A percentile compares a stretch with the other conserved stretches of the same genome.
Evolutionary conservation across 805 yeast genomes (phyloP).

Genomic region (Dipodascopsis uninucleata): DNA sequence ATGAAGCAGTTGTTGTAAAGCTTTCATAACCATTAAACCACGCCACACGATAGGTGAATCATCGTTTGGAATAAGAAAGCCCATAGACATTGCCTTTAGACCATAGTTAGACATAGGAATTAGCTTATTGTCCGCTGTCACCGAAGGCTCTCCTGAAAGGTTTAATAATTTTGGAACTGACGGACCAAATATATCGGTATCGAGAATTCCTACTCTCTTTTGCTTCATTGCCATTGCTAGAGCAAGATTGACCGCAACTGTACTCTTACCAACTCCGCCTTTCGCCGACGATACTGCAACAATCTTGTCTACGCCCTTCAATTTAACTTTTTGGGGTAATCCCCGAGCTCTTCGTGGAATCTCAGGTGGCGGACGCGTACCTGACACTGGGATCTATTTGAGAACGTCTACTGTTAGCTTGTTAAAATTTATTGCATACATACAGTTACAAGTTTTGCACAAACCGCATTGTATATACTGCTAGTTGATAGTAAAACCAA

Average conservation of each 20-base stretch:
- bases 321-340: conserved; percentile 51
- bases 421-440: too few species aligned
- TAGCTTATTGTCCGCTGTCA: conserved; percentile 46
- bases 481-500: too few species aligned
- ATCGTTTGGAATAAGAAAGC: conserved; percentile 63
- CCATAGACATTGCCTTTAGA: conserved; percentile 84
- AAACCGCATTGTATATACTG: too few species aligned
- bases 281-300: conserved; percentile 70
- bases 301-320: conserved; percentile 60
- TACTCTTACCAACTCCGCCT: conserved; percentile 81
- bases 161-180: conserved; percentile 70
- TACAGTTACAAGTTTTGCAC: too few species aligned
- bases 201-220: conserved; percentile 62
- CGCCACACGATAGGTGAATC: conserved; percentile 78
- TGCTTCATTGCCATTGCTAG: conserved; percentile 54
- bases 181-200: conserved; percentile 83
- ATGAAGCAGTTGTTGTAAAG: conserved; percentile 74
- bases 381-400: neutral
- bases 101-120: conserved; percentile 73
- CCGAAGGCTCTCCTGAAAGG: conserved; percentile 50
- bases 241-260: conserved; percentile 68
- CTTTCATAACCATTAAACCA: conserved; percentile 83
- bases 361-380: conserved; percentile 31
- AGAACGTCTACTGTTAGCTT: neutral
- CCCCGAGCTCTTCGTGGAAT: conserved; percentile 48